Conservation (phyloP, 805 yeast genomes). For the Cyberlindnera samutprakarnensis region DNA sequence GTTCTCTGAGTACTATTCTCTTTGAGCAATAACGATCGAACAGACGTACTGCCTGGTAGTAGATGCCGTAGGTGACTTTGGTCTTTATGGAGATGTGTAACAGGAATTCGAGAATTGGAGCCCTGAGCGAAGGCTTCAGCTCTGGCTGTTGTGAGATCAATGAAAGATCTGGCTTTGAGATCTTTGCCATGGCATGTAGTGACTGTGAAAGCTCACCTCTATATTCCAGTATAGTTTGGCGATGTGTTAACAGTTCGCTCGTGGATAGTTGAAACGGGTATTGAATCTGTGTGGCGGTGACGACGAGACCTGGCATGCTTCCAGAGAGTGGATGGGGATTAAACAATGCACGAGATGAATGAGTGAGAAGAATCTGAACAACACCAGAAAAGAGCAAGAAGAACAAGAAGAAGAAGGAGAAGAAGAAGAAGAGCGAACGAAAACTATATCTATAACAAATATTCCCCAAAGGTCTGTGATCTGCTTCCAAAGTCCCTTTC, state of each 20-base stretch:
- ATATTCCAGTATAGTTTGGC: conserved; percentile 40
- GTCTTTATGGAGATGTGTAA: conserved; percentile 62
- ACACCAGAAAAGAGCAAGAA: too few species aligned
- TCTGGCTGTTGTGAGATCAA: conserved; percentile 87
- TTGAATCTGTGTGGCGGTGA: conserved; percentile 37
- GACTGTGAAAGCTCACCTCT: conserved; percentile 39
- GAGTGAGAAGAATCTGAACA: too few species aligned
- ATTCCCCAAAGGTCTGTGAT: too few species aligned
- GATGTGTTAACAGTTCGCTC: conserved; percentile 42
- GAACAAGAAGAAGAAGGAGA: too few species aligned
- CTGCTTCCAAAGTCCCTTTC: too few species aligned
- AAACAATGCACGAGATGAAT: too few species aligned
- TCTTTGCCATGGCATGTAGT: conserved; percentile 28
- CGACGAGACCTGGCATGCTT: too few species aligned
- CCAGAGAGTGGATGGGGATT: too few species aligned
- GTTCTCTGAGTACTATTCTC: conserved; percentile 76
- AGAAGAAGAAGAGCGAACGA: too few species aligned
- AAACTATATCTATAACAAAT: too few species aligned
- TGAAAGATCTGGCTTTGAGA: conserved; percentile 45
- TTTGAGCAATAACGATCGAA: conserved; percentile 90
- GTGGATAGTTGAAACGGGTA: conserved; percentile 45
- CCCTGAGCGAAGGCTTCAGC: conserved; percentile 64
- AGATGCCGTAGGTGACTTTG: conserved; percentile 59
- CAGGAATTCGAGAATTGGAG: conserved; percentile 70
- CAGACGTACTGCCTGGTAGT: conserved; percentile 61